A percentile compares a stretch with the other conserved stretches of the same genome.
Conservation (phyloP, 1,284 basidiomycete species). For the Gomphus bonarii region DNA sequence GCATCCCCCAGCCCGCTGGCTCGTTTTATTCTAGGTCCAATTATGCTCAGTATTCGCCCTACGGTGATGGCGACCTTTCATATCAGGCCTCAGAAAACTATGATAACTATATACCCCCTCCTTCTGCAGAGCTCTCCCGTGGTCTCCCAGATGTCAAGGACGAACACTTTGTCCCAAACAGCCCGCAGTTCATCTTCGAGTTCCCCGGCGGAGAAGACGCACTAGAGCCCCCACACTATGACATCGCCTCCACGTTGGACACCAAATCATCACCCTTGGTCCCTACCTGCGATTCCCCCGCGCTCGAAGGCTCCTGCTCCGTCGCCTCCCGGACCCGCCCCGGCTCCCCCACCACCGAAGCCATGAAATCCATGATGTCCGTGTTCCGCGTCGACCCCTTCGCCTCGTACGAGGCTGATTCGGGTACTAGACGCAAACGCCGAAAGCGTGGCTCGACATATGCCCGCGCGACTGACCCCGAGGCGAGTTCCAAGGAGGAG, state of each 20-base stretch:
- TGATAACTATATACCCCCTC: not conserved
- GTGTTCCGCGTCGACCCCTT: constrained; percentile 69
- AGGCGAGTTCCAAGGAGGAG: constrained; percentile 29
- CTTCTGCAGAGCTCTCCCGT: not conserved
- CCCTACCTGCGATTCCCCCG: not conserved
- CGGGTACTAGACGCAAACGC: constrained; percentile 21
- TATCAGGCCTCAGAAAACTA: not conserved
- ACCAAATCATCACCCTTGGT: not conserved
- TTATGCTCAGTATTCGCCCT: not conserved
- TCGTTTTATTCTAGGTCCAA: not conserved
- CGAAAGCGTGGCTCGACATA: constrained; percentile 29
- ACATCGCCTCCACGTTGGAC: not conserved
- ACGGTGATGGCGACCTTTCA: not conserved
- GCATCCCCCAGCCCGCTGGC: no score
- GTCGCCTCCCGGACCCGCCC: constrained; percentile 10
- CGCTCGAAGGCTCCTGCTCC: not conserved
- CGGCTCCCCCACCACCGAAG: constrained; percentile 10
- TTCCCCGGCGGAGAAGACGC: constrained; percentile 24
- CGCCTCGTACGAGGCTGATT: constrained; percentile 46
- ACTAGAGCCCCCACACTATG: constrained; percentile 16
- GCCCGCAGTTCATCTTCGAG: constrained; percentile 24
- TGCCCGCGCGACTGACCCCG: constrained; percentile 28
- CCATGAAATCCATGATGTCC: constrained; percentile 63
- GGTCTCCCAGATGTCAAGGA: not conserved
- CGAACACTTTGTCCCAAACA: not conserved